These are phyloP conservation scores for Sapria himalayana DNA, from an alignment of 345 rosid species.

Conservation along the genomic window DNA sequence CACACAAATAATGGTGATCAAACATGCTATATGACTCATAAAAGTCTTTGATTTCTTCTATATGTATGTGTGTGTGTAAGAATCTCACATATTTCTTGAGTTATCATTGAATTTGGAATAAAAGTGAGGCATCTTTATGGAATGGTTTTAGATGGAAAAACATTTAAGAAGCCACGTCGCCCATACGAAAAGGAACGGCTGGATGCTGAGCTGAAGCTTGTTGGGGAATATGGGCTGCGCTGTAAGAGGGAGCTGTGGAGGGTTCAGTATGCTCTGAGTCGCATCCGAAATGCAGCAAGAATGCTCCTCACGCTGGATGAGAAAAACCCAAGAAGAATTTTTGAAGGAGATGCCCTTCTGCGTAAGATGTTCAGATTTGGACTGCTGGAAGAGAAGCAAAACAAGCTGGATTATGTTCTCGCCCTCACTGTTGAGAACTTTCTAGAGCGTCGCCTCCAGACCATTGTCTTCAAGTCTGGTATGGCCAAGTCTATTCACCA, in stretches of 20 bases:
- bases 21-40: too few species aligned
- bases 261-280: constrained; percentile 39
- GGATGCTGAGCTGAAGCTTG: constrained; percentile 42
- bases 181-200: constrained; percentile 51
- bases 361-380: constrained; percentile 45
- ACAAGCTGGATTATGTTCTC: constrained; percentile 59
- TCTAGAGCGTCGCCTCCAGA: constrained; percentile 52
- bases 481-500: constrained; percentile 58
- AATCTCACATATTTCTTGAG: not conserved
- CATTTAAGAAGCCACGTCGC: constrained; percentile 44
- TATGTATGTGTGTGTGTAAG: not conserved
- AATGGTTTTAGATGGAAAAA: constrained; percentile 26
- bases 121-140: not conserved
- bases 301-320: constrained; percentile 45
- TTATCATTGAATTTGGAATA: not conserved
- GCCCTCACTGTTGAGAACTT: constrained; percentile 52
- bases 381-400: constrained; percentile 46
- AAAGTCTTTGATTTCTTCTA: not conserved
- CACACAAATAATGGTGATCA: too few species aligned
- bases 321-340: constrained; percentile 33
- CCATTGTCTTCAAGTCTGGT: constrained; percentile 43
- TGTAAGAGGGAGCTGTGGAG: constrained; percentile 56
- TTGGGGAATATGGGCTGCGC: constrained; percentile 46
- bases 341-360: constrained; percentile 44
- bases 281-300: constrained; percentile 40